Evolutionary conservation across 495 filamentous ascomycete genomes (phyloP), one percentile per base, ranked within the genome.

Genomic region (Podospora fimiseda): DNA sequence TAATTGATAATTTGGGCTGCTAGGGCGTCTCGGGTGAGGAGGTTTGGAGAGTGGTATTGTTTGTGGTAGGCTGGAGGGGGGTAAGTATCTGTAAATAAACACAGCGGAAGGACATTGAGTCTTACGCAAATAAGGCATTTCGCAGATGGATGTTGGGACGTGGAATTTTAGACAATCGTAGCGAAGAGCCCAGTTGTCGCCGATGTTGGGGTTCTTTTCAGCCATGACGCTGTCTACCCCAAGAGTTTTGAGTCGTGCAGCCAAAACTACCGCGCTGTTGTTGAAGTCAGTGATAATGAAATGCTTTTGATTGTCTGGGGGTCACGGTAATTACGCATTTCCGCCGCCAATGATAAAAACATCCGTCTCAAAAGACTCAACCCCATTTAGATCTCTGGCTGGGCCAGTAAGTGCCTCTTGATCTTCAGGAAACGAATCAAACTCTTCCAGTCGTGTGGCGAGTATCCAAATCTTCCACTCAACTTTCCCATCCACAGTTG

Each of bases 381-480:
- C n/a, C 2, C 38, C 52, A 22, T 52, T 43, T 3, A 64, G 50
- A 2, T 58, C 15, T 23, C 50, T 53, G 9, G 56, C 56, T 4
- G 66, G 61, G 3, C 42, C 22, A 14, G 18, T 24, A 1, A 71
- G 64, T n/a, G 61, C 41, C 0, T 39, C 44, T 36, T 64, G 59
- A 53, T 67, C 59, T 21, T 71, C 63, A 0, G 62, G 60, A 20
- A 63, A 57, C 14, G 40, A 11, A 23, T 59, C 52, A n/a, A 71
- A 46, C 18, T 45, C 48, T 14, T 64, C 58, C 2, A 66, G 42
- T 62, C 66, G 64, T 0, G 68, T 71, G 48, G 50, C 44, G 21
- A 71, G 43, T 9, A 57, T 39, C 66, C 68, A 71, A 30, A 71
- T 62, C 50, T 67, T 71, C 64, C 66, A 71, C 21, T 57, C 37